These are phyloP conservation scores for Bolboschoenus planiculmis DNA, from an alignment of 176 grass and related monocot genomes.

Conservation along the genomic window DNA sequence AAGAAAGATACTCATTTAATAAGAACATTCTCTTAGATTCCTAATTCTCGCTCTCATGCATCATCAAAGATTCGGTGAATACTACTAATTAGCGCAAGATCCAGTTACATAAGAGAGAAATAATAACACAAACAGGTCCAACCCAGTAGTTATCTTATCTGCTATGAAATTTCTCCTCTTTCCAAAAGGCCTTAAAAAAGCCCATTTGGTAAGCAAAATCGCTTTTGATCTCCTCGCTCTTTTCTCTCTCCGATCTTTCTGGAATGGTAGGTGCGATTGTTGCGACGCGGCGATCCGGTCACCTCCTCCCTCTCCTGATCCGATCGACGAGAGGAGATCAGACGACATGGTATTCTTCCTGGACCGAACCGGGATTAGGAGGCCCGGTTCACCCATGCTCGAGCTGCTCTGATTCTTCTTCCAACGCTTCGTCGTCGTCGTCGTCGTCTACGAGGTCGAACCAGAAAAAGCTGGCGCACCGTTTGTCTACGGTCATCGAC, in stretches of 20 bases:
- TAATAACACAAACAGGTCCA: background rate
- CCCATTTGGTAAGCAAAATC: background rate
- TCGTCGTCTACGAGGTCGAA: background rate
- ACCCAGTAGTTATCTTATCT: background rate
- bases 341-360: slow-evolving; percentile 37
- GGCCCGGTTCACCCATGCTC: background rate
- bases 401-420: background rate
- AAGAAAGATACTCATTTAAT: no score
- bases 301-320: slow-evolving; percentile 9
- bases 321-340: background rate
- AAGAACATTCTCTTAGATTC: no score
- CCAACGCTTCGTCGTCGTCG: slow-evolving; percentile 23
- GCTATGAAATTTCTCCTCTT: background rate
- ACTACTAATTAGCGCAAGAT: no score
- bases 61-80: no score
- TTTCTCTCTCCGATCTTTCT: background rate
- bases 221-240: background rate
- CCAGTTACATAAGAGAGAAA: background rate
- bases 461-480: slow-evolving; percentile 39
- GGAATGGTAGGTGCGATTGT: slow-evolving; percentile 21
- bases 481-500: slow-evolving; percentile 54
- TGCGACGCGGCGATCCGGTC: slow-evolving; percentile 16
- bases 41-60: no score
- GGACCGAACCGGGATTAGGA: slow-evolving; percentile 18
- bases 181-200: background rate